phyloP scores from a whole-genome alignment of 2,329 filamentous ascomycete genomes.

The Colletotrichum acutatum region DNA sequence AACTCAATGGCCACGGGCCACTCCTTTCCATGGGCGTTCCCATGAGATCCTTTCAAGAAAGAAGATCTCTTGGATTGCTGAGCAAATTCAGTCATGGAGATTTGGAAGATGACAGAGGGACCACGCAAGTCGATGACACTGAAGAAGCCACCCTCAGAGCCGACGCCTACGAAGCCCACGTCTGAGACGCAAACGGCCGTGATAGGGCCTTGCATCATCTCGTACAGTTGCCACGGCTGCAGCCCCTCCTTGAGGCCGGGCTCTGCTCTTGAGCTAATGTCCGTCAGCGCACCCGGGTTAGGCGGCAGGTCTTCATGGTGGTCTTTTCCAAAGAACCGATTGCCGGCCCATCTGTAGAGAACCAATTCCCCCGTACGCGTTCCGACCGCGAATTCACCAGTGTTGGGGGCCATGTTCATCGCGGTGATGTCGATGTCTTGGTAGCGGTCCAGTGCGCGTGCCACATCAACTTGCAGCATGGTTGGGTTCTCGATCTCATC shows the following conservation, averaged over 20 bases:
- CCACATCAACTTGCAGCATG: conserved; percentile 87
- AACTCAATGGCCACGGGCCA: conserved; percentile 89
- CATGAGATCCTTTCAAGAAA: conserved; percentile 70
- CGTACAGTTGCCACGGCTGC: conserved; percentile 82
- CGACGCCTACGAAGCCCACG: conserved; percentile 89
- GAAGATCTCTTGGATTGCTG: conserved; percentile 82
- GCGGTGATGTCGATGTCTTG: conserved; percentile 80
- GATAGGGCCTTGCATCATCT: conserved; percentile 85
- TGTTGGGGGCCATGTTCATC: conserved; percentile 83
- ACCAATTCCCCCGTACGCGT: conserved; percentile 85
- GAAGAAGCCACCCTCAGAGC: conserved; percentile 84
- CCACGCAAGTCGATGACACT: conserved; percentile 89
- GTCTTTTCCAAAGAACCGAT: conserved; percentile 77
- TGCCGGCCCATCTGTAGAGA: conserved; percentile 88
- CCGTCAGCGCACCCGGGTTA: conserved; percentile 76
- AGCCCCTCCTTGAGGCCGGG: conserved; percentile 80
- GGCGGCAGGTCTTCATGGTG: conserved; percentile 57
- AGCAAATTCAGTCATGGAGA: conserved; percentile 76
- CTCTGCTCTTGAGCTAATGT: conserved; percentile 80
- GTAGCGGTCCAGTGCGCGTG: conserved; percentile 82
- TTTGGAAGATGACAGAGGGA: conserved; percentile 83
- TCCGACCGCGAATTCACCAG: conserved; percentile 87
- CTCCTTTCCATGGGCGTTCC: conserved; percentile 66
- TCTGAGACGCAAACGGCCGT: conserved; percentile 87
- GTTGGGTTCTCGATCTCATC: conserved; percentile 92